Base-by-base conservation (phyloP, 768 basidiomycete species). In the Tylopilus intermedius region DNA sequence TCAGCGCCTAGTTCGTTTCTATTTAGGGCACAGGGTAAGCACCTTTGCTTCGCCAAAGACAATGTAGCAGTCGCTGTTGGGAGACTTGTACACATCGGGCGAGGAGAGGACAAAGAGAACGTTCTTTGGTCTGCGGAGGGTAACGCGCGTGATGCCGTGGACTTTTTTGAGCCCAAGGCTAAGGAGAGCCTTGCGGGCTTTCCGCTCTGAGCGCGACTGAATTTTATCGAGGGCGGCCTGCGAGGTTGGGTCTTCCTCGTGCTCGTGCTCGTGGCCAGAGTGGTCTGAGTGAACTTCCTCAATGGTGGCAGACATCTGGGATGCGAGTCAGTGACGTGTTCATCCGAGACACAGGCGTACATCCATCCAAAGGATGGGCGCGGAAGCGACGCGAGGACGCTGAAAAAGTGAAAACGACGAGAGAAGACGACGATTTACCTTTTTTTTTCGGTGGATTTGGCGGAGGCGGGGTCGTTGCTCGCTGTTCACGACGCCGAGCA, bases 11-110 rank as follows among this genome's bases (percentile, higher is more conserved):
- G 11, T 33, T 33, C 2, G 39, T 15, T 44, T 15, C 27, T 42
- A 24, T 32, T 30, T 22, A 49, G 48, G 51, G 56, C 18, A 57
- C n/a, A 52, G 55, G 55, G 58, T 43, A 56, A 44, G 8, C 18
- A 87, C 87, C 83, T 93, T 93, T 50, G 90, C 94, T 78, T 98
- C 96, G 58, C 96, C 96, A 64, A 98, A 99, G 58, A 99, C 94
- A 68, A 99, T 92, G 79, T 99, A 97, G 73, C 89, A 92, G 74
- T 99, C 96, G 67, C 91, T 93, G 75, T 92, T 94, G 40, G 88
- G 85, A 46, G 90, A 93, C 79, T 97, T 97, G 85, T 90, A 99
- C 49, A 99, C 96, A 59, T 99, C 96, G 35, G 96, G 96, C 47
- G 86, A 77, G 49, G 90, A 83, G 62, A 99, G 80, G 55, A 97